Evolutionary conservation across 768 basidiomycete genomes (phyloP), one percentile per base, ranked within the genome.

Genomic region (Panaeolus papilionaceus): DNA sequence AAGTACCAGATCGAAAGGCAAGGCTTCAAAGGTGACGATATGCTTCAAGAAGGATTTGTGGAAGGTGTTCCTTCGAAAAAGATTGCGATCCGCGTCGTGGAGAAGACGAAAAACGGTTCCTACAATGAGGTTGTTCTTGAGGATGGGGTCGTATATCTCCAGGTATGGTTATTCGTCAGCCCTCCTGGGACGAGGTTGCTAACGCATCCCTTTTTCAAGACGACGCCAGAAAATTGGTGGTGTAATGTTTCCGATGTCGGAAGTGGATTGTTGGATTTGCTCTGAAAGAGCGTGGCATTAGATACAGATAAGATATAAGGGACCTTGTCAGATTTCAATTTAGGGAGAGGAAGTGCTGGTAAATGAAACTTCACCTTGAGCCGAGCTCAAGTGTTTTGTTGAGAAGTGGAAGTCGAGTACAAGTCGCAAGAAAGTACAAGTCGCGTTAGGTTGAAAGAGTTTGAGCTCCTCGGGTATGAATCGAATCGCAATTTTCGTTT

Each of bases 21-120:
- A 49, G 80, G 79, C 26, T 82, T 82, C 72, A 73, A 77, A 63
- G 75, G 70, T 8, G 81, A 82, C 58, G 78, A 80, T 0, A 78
- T 83, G 78, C 71, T 82, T 42, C 80, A 81, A 68, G 81, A 83
- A 71, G 80, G 81, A 12, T 73, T 83, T 44, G 74, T 72, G 28
- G 80, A 83, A 64, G 67, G 70, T 7, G 69, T 81, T 37, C 66
- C 76, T n/a, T 73, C 74, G 23, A 81, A 80, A 71, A 81, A 76
- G 0, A 78, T 82, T 75, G 77, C 76, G 66, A 40, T 82, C 28
- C 80, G 81, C 38, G 70, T 83, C n/a, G 76, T 81, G 42, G 70
- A 78, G 42, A 75, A 77, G 61, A 75, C 76, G 4, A 75, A 72
- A 26, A 74, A 68, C 23, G 71, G 72, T 2, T 68, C 61, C 58